These are phyloP conservation scores for Thermothelomyces thermophilus DNA, from an alignment of 2,329 filamentous ascomycete genomes.

Conservation along the genomic window DNA sequence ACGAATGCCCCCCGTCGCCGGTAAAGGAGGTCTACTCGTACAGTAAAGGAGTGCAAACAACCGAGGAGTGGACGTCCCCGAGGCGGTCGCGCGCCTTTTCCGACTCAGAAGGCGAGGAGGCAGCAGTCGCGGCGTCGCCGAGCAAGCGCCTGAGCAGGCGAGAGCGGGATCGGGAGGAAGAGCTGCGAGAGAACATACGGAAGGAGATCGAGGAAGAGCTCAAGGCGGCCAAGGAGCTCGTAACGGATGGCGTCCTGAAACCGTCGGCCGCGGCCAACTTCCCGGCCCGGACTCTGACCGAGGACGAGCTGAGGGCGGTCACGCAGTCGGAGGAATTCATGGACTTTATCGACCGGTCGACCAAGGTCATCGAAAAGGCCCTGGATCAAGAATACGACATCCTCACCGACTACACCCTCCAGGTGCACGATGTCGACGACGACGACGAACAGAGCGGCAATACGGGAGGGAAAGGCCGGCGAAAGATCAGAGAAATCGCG, in stretches of 20 bases:
- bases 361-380: slow-evolving; percentile 93
- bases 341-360: slow-evolving; percentile 90
- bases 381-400: slow-evolving; percentile 96
- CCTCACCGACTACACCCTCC: slow-evolving; percentile 84
- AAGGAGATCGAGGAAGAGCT: slow-evolving; percentile 92
- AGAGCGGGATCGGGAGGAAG: slow-evolving; percentile 78
- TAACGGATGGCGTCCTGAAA: slow-evolving; percentile 44
- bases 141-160: slow-evolving; percentile 72
- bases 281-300: slow-evolving; percentile 70
- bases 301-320: slow-evolving; percentile 83
- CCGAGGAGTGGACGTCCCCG: slow-evolving; percentile 61
- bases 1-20: slow-evolving; percentile 70
- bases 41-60: slow-evolving; percentile 93
- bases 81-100: slow-evolving; percentile 48
- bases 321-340: slow-evolving; percentile 89
- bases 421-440: slow-evolving; percentile 67
- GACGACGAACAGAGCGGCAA: slow-evolving; percentile 74
- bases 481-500: slow-evolving; percentile 76
- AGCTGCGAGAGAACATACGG: slow-evolving; percentile 75
- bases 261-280: slow-evolving; percentile 49
- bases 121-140: slow-evolving; percentile 45
- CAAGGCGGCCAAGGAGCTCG: slow-evolving; percentile 59
- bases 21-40: slow-evolving; percentile 87
- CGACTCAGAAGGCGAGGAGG: slow-evolving; percentile 58
- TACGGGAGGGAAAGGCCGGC: slow-evolving; percentile 61